phyloP scores from a whole-genome alignment of 495 filamentous ascomycete species.

The Talaromyces proteolyticus region DNA sequence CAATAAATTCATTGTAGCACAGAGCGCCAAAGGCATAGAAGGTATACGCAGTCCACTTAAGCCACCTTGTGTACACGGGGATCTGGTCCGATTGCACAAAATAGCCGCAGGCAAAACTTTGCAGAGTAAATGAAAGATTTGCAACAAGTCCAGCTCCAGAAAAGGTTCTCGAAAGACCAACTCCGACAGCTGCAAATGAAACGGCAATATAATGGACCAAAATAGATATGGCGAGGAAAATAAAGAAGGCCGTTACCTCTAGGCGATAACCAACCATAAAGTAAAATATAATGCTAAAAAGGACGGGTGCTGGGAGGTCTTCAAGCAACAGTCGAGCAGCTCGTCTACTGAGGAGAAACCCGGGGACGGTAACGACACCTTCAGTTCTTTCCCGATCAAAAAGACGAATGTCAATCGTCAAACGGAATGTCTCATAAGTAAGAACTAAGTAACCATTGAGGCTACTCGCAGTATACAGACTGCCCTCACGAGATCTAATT shows the following conservation, averaged over 20 bases:
- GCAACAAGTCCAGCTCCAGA: conserved; percentile 56
- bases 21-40: conserved; percentile 67
- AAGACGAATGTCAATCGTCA: conserved; percentile 63
- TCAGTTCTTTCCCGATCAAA: conserved; percentile 71
- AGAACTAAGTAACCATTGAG: conserved; percentile 71
- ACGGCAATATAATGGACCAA: conserved; percentile 62
- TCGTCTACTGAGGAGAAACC: conserved; percentile 60
- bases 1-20: conserved; percentile 62
- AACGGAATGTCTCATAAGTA: conserved; percentile 64
- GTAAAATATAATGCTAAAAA: conserved; percentile 65
- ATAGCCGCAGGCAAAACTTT: conserved; percentile 65
- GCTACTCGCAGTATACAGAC: conserved; percentile 58
- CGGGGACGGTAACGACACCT: conserved; percentile 59
- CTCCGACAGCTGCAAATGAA: conserved; percentile 52
- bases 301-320: conserved; percentile 61
- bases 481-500: conserved; percentile 54
- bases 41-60: conserved; percentile 51
- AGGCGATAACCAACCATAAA: conserved; percentile 69
- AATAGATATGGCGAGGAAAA: conserved; percentile 57
- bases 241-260: conserved; percentile 55
- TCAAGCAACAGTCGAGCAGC: conserved; percentile 59
- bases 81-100: conserved; percentile 68
- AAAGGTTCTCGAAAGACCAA: conserved; percentile 56
- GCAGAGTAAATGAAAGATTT: conserved; percentile 65
- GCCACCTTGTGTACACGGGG: conserved; percentile 67